Evolutionary conservation across 345 rosid genomes (phyloP).

Genomic region (Heritiera fomes): DNA sequence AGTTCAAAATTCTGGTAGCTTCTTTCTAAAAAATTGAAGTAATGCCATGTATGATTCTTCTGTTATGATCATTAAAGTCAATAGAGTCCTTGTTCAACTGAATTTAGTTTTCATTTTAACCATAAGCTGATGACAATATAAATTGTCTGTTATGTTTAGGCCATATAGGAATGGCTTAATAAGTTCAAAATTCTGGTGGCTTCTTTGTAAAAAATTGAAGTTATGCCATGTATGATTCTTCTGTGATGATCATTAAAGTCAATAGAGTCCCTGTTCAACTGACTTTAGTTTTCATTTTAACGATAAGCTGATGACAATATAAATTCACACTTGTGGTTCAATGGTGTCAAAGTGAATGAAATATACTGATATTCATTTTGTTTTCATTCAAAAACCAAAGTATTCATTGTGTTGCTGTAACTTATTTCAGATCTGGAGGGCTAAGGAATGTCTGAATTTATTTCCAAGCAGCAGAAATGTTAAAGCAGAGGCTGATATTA

Average conservation of each 20-base stretch:
- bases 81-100: too few species aligned
- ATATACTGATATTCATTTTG: not conserved
- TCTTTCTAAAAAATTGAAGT: not conserved
- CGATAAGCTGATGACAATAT: not conserved
- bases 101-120: too few species aligned
- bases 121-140: too few species aligned
- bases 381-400: not conserved
- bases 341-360: not conserved
- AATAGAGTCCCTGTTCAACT: not conserved
- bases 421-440: conserved; percentile 85
- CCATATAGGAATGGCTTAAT: conserved; percentile 2
- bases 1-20: not conserved
- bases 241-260: conserved; percentile 1
- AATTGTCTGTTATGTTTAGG: not conserved
- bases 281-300: not conserved
- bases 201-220: not conserved
- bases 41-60: not conserved
- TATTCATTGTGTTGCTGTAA: conserved; percentile 25
- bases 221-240: not conserved
- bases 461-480: conserved; percentile 79
- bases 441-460: conserved; percentile 87
- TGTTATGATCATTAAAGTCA: not conserved
- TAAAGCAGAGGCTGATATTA: conserved; percentile 79
- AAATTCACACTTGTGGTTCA: not conserved
- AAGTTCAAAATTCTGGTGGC: not conserved